Conservation (phyloP, 2,329 filamentous ascomycete genomes). For the Fusarium luffae region DNA sequence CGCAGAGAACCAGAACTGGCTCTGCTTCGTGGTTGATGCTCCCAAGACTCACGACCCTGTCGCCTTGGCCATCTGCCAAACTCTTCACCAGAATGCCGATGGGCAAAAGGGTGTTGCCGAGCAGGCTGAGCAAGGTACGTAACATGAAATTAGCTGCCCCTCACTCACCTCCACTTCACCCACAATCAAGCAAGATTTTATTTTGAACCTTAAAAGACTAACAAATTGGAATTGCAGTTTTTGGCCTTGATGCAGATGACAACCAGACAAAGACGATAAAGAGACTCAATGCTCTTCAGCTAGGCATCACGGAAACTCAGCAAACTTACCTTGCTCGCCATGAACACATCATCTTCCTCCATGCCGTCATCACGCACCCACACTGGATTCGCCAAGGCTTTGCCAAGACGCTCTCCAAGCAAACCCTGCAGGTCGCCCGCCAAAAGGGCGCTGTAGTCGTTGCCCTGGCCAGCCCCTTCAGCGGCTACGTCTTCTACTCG, state of each 20-base stretch:
- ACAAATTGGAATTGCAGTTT: slow-evolving; percentile 8
- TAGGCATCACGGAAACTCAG: slow-evolving; percentile 32
- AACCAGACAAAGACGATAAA: slow-evolving; percentile 29
- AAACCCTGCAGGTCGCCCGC: slow-evolving; percentile 26
- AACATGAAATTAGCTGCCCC: background rate
- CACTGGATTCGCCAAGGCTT: slow-evolving; percentile 36
- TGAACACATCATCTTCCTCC: slow-evolving; percentile 32
- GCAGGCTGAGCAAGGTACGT: slow-evolving; percentile 28
- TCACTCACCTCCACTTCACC: background rate
- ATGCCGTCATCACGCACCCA: slow-evolving; percentile 41
- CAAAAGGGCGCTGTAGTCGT: slow-evolving; percentile 31
- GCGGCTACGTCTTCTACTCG: slow-evolving; percentile 37
- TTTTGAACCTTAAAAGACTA: background rate
- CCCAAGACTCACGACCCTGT: slow-evolving; percentile 34
- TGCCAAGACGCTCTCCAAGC: slow-evolving; percentile 36
- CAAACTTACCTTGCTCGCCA: slow-evolving; percentile 33
- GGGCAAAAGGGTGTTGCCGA: slow-evolving; percentile 24
- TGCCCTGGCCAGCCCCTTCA: slow-evolving; percentile 33
- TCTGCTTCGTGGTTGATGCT: slow-evolving; percentile 26
- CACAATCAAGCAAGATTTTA: background rate
- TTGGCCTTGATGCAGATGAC: slow-evolving; percentile 4
- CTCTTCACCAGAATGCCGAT: slow-evolving; percentile 19
- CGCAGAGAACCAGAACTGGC: slow-evolving; percentile 26
- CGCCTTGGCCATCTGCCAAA: slow-evolving; percentile 24
- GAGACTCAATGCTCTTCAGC: slow-evolving; percentile 26